phyloP scores from a whole-genome alignment of 345 rosid species.

The Gossypium australe region DNA sequence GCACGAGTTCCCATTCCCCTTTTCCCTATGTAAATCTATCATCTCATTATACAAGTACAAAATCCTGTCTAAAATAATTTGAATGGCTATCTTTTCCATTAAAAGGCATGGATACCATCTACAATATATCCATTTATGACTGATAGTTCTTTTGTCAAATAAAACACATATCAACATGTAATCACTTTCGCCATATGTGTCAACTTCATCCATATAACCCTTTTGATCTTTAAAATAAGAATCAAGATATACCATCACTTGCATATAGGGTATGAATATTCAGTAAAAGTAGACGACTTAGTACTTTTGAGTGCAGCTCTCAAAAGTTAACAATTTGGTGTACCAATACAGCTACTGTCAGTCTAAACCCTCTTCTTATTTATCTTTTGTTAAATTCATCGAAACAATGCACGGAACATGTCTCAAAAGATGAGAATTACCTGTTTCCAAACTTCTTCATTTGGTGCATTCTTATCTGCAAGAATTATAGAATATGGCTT shows the following conservation, averaged over 20 bases:
- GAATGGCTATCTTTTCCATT: neutral
- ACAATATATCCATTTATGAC: neutral
- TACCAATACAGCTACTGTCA: neutral
- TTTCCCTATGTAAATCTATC: neutral
- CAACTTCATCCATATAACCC: neutral
- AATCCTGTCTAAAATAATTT: neutral
- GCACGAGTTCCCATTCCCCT: neutral
- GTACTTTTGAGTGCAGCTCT: neutral
- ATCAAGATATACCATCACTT: neutral
- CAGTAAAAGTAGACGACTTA: neutral
- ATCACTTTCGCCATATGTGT: neutral
- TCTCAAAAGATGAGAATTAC: slow-evolving; percentile 31
- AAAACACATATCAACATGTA: neutral
- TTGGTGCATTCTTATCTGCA: slow-evolving; percentile 99
- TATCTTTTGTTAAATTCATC: neutral
- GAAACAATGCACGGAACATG: neutral
- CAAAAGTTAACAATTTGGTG: neutral
- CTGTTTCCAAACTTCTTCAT: slow-evolving; percentile 99
- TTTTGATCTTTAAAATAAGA: neutral
- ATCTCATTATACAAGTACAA: neutral
- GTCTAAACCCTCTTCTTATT: neutral
- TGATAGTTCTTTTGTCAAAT: neutral
- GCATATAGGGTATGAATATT: neutral
- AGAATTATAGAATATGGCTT: slow-evolving; percentile 84
- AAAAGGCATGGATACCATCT: neutral